Base-by-base conservation (phyloP, 2,329 filamentous ascomycete species). In the Exophiala alcalophila region DNA sequence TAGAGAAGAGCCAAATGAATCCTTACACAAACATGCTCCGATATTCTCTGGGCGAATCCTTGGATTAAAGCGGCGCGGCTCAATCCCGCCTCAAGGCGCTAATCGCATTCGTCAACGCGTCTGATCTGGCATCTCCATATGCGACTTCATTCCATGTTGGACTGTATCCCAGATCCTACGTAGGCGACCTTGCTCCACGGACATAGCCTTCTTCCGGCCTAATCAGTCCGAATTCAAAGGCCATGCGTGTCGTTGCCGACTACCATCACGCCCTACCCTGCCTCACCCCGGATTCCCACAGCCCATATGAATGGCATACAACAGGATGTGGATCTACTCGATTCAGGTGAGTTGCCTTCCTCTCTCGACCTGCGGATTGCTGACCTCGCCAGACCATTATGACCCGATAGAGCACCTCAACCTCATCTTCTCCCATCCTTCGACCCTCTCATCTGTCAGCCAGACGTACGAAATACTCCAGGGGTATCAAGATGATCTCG, bases 391-490 rank as follows among this genome's bases (percentile, higher is more conserved):
- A 85, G 82, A 77, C 65, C 83, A 95, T 65, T 97, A 96, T 70
- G 84, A 97, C 64, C 89, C 92, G 40, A 84, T 97, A 63, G 78
- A 87, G 57, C 89, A 98, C 67, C 77, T 98, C 43, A 97, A 98
- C 70, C 76, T 84, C 50, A 83, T 98, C 59, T 98, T 98, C 72
- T 83, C 88, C 36, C 87, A 94, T 59, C 86, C 91, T 1, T 86
- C 88, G 24, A 83, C 89, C 49, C 80, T 97, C 49, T 78, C 82
- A 27, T 86, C 87, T 40, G 82, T 94, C 52, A 72, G 76, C 33
- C 74, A 77, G 50, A 86, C 92, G 36, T 86, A 85, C n/a, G 69
- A 78, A 40, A 80, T 80, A 32, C 80, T 98, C 40, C 76, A 78
- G 56, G 71, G 69, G 48, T 86, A 90, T 64, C 84, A 94, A 68